Evolutionary conservation across 768 basidiomycete genomes (phyloP), one percentile per base, ranked within the genome.

Genomic region (Suillus lakei): DNA sequence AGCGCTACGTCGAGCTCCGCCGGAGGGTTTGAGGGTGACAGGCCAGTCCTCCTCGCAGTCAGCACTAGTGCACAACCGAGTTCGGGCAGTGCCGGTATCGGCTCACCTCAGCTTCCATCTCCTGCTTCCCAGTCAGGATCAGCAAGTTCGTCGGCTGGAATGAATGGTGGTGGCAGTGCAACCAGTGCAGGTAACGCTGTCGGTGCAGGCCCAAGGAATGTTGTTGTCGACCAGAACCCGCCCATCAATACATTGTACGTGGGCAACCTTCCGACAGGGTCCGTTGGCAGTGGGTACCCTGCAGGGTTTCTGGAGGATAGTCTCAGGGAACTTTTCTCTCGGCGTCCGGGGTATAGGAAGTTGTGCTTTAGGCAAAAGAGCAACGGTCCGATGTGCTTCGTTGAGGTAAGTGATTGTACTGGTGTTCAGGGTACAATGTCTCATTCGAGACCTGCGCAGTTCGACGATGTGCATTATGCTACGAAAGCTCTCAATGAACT

Each of bases 171-270:
- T 15, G 77, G 76, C 32, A 78, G 76, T 48, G 74, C 76, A 55
- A 79, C 76, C 7, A 74, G 76, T 56, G 67, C 67, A 1, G 76
- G 77, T 16, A 67, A 64, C 16, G 76, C 74, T 56, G 41, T 46
- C 12, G 70, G 68, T 23, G 68, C 72, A 41, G 74, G 71, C 15
- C 73, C 81, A 15, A 76, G 80, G 67, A 82, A 80, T 48, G 66
- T 69, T 26, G 79, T 82, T 32, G 80, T 89, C 41, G 97, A 99
- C 78, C 95, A 97, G 81, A 98, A 99, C 76, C 96, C 96, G 71
- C 96, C 96, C 16, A 98, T 98, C 78, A 98, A 98, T 73, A 99
- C 98, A 0, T 83, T 99, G n/a, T 99, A 99, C 73, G 96, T 99
- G n/a, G 98, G 98, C 53, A 98, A 98, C 71, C 80, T 99, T 65